A percentile compares a stretch with the other conserved stretches of the same genome.
Evolutionary conservation across 2,329 filamentous ascomycete species (phyloP).

Genomic region (Rhynchosporium agropyri): DNA sequence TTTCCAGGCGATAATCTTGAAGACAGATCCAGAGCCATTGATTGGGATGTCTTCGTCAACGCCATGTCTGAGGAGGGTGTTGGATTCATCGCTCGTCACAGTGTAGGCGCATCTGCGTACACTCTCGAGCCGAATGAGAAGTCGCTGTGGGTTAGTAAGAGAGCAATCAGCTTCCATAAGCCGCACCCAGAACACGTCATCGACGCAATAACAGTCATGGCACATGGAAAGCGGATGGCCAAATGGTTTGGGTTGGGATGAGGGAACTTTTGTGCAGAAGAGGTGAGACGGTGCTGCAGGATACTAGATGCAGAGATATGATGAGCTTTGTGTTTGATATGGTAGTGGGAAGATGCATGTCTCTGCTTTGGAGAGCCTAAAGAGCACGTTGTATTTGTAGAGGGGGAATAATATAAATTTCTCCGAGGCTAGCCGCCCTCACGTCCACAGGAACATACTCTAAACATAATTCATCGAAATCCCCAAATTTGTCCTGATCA

Average conservation of each 20-base stretch:
- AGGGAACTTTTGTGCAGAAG: constrained; percentile 18
- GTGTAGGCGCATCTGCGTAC: constrained; percentile 9
- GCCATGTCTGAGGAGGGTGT: constrained; percentile 16
- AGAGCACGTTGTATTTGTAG: too few species aligned
- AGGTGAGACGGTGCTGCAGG: neutral
- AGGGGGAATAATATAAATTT: too few species aligned
- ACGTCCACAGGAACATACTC: too few species aligned
- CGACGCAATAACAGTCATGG: constrained; percentile 14
- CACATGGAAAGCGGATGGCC: constrained; percentile 22
- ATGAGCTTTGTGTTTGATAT: too few species aligned
- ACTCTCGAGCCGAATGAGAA: constrained; percentile 8
- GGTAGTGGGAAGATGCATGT: too few species aligned
- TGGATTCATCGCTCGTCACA: constrained; percentile 16
- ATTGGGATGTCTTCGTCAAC: constrained; percentile 19
- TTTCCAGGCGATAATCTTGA: constrained; percentile 11
- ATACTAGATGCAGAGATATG: neutral
- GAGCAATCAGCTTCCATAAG: constrained; percentile 24
- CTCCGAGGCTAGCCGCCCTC: too few species aligned
- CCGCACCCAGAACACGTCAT: constrained; percentile 20
- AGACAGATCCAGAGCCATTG: constrained; percentile 8
- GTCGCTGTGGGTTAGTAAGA: constrained; percentile 18
- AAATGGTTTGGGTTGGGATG: constrained; percentile 28
- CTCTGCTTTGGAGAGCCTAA: too few species aligned
- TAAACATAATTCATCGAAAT: too few species aligned
- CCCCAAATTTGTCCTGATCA: too few species aligned